phyloP scores from a whole-genome alignment of 75 land plant species.

The Chamaecyparis obtusa region DNA sequence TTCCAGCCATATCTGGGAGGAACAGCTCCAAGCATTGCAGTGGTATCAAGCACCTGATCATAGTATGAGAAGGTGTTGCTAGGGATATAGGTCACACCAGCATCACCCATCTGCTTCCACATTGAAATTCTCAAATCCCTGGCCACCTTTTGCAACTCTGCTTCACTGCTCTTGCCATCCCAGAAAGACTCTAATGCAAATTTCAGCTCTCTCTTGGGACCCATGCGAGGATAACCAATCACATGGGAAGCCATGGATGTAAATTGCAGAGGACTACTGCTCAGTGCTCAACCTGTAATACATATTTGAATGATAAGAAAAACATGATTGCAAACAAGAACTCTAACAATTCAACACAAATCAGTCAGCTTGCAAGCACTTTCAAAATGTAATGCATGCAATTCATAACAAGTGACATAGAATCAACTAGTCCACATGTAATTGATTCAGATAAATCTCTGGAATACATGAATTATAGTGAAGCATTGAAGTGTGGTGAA shows the following conservation, averaged over 20 bases:
- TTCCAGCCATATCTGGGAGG: conserved; percentile 66
- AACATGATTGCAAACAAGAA: neutral
- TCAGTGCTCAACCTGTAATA: neutral
- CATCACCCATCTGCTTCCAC: conserved; percentile 74
- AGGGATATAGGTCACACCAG: conserved; percentile 66
- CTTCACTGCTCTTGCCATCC: conserved; percentile 64
- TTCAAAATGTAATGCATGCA: neutral
- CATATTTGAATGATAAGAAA: neutral
- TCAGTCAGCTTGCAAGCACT: neutral
- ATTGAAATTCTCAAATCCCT: conserved; percentile 56
- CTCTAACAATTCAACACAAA: neutral
- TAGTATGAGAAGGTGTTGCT: conserved; percentile 89
- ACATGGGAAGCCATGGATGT: conserved; percentile 60
- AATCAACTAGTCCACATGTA: neutral
- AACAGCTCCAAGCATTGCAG: conserved; percentile 85
- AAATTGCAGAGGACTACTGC: neutral
- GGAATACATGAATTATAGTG: neutral
- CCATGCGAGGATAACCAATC: conserved; percentile 77
- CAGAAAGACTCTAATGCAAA: conserved; percentile 75
- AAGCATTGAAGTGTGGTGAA: neutral
- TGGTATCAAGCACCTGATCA: conserved; percentile 82
- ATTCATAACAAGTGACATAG: neutral
- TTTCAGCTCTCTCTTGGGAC: conserved; percentile 77
- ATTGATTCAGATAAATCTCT: neutral
- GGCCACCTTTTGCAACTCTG: conserved; percentile 59